These are phyloP conservation scores for Canavalia ensiformis DNA, from an alignment of 306 rosid genomes.

Conservation along the genomic window DNA sequence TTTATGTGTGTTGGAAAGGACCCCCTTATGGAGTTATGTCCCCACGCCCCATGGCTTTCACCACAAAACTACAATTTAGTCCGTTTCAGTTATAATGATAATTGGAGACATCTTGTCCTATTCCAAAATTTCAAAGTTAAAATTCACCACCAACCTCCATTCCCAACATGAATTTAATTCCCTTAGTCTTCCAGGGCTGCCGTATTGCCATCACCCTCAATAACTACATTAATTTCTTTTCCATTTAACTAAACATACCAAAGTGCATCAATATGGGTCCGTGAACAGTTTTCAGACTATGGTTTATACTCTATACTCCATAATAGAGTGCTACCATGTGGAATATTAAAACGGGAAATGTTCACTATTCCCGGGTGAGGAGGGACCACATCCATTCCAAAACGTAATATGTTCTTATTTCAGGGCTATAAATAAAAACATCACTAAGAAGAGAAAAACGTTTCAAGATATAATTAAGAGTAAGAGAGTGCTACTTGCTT, in stretches of 20 bases:
- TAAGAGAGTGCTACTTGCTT: constrained; percentile 44
- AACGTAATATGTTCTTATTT: constrained; percentile 7
- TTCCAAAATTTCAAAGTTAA: constrained; percentile 5
- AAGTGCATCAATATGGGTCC: background rate
- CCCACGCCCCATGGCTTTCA: constrained; percentile 37
- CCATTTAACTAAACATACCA: background rate
- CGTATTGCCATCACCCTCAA: background rate
- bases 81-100: constrained; percentile 49
- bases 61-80: constrained; percentile 56
- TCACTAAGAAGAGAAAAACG: background rate
- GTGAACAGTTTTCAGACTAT: background rate
- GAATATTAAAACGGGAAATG: background rate
- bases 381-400: constrained; percentile 2
- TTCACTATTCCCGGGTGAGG: background rate
- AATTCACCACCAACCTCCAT: constrained; percentile 16
- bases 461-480: background rate
- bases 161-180: constrained; percentile 2
- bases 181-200: background rate
- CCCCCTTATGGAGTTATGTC: constrained; percentile 28
- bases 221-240: background rate
- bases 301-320: background rate
- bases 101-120: constrained; percentile 36
- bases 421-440: constrained; percentile 30
- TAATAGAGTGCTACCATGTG: background rate
- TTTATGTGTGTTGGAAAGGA: constrained; percentile 54